A percentile compares a stretch with the other conserved stretches of the same genome.
These are phyloP conservation scores for Zygosaccharomyces sapae DNA, from an alignment of 1,139 yeast species.

Conservation along the genomic window DNA sequence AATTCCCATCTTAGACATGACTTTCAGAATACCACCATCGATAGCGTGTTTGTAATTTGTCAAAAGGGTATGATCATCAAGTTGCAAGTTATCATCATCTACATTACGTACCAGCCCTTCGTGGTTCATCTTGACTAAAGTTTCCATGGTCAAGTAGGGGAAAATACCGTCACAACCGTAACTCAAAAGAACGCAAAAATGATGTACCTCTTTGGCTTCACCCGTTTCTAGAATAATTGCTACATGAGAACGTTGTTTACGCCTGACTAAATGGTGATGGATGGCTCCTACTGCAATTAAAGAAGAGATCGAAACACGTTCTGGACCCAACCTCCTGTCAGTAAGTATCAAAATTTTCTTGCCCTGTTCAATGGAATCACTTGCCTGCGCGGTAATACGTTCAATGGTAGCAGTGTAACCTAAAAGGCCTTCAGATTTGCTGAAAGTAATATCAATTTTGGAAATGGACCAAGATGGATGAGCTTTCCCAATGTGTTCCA, in stretches of 20 bases:
- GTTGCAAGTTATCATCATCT: slow-evolving; percentile 35
- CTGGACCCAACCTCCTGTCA: slow-evolving; percentile 59
- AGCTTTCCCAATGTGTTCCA: slow-evolving; percentile 64
- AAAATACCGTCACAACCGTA: slow-evolving; percentile 96
- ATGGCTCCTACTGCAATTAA: slow-evolving; percentile 94
- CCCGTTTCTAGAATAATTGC: slow-evolving; percentile 90
- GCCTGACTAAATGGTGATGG: slow-evolving; percentile 93
- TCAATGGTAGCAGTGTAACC: slow-evolving; percentile 87
- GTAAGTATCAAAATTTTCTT: slow-evolving; percentile 72
- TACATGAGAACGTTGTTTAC: slow-evolving; percentile 93
- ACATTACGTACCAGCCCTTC: slow-evolving; percentile 70
- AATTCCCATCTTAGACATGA: slow-evolving; percentile 99
- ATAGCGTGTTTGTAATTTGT: slow-evolving; percentile 76
- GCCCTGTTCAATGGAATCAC: slow-evolving; percentile 73
- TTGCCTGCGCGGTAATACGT: slow-evolving; percentile 81
- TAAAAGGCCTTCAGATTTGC: slow-evolving; percentile 71
- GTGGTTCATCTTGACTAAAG: slow-evolving; percentile 75
- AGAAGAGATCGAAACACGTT: slow-evolving; percentile 79
- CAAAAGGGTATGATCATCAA: slow-evolving; percentile 58
- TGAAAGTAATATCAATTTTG: slow-evolving; percentile 85
- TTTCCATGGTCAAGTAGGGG: slow-evolving; percentile 91
- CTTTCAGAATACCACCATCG: slow-evolving; percentile 89
- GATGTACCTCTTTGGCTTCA: slow-evolving; percentile 97
- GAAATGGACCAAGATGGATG: slow-evolving; percentile 85
- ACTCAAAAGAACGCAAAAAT: slow-evolving; percentile 88